Evolutionary conservation across 371 early-diverging fungal genomes (phyloP), one percentile per base, ranked within the genome.

Genomic region (Syncephalastrum racemosum): DNA sequence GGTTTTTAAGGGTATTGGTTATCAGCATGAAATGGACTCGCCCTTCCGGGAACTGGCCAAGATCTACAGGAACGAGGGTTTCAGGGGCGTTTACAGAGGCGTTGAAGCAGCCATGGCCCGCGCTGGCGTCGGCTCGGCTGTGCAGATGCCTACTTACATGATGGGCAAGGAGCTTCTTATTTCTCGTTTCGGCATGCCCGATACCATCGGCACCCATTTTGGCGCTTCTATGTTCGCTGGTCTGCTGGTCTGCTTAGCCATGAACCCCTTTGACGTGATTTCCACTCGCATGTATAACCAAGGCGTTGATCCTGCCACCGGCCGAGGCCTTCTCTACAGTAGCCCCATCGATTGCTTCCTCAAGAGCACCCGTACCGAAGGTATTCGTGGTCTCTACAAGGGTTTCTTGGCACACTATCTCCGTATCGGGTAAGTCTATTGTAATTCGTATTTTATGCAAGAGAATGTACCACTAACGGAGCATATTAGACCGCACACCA

Each of bases 251-350:
- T 94, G 94, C 61, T 66, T 85, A 22, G 91, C 87, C 31, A 97
- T 97, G 98, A 97, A 97, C 60, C 97, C 98, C 16, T 96, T 96
- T 62, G 98, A 97, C 71, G 96, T 97, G 4, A 87, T 96, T 54
- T 90, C 87, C 36, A 97, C 97, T 15, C 83, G 98, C 52, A 92
- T 96, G 90, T 96, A 95, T 73, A 96, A 95, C 63, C 96, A 97
- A 61, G 83, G 87, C 51, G 79, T 81, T 0, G 90, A 91, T 55
- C 76, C 80, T 4, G 63, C 66, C 12, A 81, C 84, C 4, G 87
- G 83, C 14, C 66, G 75, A 23, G 90, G 90, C 23, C 57, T 84
- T 6, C 58, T 94, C 53, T 97, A 97, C 77, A 85, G 77, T 63
- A 83, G 77, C 40, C 90, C 92, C 3, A 43, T 85, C 12, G 93